Conservation (phyloP, 345 rosid genomes). For the Eucalyptus guilfoylei region DNA sequence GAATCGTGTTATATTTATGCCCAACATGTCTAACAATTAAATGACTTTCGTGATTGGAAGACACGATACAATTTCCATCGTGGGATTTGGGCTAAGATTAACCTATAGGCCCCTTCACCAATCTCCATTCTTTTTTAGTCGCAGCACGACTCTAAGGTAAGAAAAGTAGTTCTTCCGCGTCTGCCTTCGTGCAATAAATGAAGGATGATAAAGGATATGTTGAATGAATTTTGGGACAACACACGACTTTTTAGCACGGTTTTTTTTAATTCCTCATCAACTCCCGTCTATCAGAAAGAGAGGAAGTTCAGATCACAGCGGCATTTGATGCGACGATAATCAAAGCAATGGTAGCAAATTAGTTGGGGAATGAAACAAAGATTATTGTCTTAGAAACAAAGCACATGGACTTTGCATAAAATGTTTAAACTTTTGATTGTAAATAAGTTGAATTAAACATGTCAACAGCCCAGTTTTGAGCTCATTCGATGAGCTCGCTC, state of each 20-base stretch:
- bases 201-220: neutral
- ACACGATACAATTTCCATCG: neutral
- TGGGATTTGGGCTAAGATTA: neutral
- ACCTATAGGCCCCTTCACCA: neutral
- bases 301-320: neutral
- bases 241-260: neutral
- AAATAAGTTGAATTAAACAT: neutral
- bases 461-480: neutral
- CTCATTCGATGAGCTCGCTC: neutral
- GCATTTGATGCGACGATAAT: neutral
- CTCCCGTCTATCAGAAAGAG: neutral
- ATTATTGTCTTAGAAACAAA: neutral
- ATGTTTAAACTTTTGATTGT: neutral
- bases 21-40: neutral
- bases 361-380: neutral
- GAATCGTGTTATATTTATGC: neutral
- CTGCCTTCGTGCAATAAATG: neutral
- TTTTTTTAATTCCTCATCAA: neutral
- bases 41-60: neutral
- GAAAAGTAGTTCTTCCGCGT: neutral
- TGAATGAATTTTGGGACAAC: neutral
- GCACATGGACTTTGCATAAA: neutral
- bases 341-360: neutral
- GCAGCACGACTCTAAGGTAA: neutral
- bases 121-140: neutral